Evolutionary conservation across 2,329 filamentous ascomycete species (phyloP).

Genomic region (Nothomitra cinnamomea): DNA sequence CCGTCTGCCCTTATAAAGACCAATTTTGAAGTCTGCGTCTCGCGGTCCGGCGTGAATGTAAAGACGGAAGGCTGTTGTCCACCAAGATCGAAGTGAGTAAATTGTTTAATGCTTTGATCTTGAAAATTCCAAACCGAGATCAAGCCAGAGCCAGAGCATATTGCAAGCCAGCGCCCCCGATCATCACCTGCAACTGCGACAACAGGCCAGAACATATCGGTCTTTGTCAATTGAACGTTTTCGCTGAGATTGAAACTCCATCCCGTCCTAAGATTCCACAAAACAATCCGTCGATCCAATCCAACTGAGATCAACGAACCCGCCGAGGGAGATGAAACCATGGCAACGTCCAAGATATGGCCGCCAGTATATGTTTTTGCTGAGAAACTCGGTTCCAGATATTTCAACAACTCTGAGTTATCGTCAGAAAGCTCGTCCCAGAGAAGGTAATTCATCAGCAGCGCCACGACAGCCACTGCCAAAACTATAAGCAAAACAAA

Average conservation of each 20-base stretch:
- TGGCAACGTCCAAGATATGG: constrained; percentile 52
- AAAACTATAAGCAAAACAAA: constrained; percentile 48
- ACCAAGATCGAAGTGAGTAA: constrained; percentile 35
- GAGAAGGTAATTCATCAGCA: constrained; percentile 59
- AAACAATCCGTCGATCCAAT: constrained; percentile 48
- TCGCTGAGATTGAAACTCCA: constrained; percentile 10
- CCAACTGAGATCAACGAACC: constrained; percentile 53
- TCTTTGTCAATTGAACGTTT: constrained; percentile 10
- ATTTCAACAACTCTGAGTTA: constrained; percentile 17
- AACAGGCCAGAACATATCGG: constrained; percentile 25
- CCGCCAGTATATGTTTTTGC: constrained; percentile 43
- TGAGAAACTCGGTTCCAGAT: constrained; percentile 33
- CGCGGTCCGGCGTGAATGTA: constrained; percentile 36
- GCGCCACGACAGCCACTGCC: constrained; percentile 43
- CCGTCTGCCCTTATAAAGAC: constrained; percentile 49
- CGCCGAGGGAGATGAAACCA: constrained; percentile 42
- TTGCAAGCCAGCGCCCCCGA: constrained; percentile 45
- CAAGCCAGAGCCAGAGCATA: constrained; percentile 40
- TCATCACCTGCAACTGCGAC: constrained; percentile 48
- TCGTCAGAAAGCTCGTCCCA: constrained; percentile 40
- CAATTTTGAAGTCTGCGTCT: constrained; percentile 25
- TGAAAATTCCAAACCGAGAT: constrained; percentile 47
- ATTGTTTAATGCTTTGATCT: constrained; percentile 38
- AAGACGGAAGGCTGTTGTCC: constrained; percentile 44
- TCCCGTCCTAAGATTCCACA: constrained; percentile 35